Evolutionary conservation across 208 protist species (phyloP).

Genomic region (Kentomonas sorsogonicus): DNA sequence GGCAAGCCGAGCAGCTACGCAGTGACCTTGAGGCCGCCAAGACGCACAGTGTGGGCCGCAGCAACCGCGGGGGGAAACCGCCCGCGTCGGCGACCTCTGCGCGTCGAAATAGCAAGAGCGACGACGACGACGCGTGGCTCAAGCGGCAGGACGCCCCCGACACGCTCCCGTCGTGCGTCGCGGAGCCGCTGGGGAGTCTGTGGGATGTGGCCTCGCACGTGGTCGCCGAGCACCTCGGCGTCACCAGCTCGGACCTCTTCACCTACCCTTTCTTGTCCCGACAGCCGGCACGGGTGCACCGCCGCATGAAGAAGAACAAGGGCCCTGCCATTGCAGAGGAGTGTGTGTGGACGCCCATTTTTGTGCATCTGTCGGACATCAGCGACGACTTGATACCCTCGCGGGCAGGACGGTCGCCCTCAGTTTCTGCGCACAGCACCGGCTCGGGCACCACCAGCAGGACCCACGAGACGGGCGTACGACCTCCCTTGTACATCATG

Average conservation of each 20-base stretch:
- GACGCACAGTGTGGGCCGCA: no score
- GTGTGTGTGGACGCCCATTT: constrained; percentile 17
- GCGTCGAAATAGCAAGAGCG: no score
- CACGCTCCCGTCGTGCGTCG: not conserved
- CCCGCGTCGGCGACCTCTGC: no score
- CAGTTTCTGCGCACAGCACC: no score
- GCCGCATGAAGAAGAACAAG: constrained; percentile 15
- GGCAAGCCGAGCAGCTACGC: not conserved
- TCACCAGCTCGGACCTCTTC: constrained; percentile 18
- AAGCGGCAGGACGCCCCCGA: not conserved
- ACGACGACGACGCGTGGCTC: not conserved
- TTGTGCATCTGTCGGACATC: constrained; percentile 9
- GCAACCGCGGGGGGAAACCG: no score
- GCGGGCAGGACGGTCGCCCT: no score
- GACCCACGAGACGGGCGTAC: no score
- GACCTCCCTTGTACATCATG: no score
- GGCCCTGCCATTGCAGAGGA: constrained; percentile 5
- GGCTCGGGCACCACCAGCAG: no score
- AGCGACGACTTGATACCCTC: no score
- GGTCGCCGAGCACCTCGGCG: constrained; percentile 30
- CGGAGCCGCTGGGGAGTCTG: constrained; percentile 11
- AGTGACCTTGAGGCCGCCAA: no score
- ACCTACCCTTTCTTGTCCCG: constrained; percentile 19
- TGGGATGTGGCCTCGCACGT: constrained; percentile 19
- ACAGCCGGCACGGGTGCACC: constrained; percentile 24